Evolutionary conservation across 23 red algal species (phyloP).

Genomic region (Cyanidium caldarium): DNA sequence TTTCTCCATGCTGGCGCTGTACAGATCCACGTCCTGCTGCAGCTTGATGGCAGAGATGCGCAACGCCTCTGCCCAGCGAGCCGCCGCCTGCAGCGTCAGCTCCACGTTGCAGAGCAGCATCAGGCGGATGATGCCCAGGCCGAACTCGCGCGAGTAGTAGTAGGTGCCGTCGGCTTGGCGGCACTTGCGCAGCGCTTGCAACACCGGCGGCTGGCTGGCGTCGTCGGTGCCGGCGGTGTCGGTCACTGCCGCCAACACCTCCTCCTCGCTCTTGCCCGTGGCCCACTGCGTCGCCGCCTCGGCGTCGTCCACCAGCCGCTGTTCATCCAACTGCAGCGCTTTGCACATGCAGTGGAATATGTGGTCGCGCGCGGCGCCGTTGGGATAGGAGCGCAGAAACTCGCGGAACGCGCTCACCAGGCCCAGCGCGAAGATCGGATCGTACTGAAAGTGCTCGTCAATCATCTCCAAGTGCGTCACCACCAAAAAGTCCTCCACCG

Average conservation of each 20-base stretch:
- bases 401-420: constrained; percentile 1
- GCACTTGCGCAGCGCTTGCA: neutral
- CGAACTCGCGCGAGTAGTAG: constrained; percentile 13
- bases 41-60: neutral
- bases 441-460: neutral
- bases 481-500: constrained; percentile 10
- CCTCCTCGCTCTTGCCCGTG: neutral
- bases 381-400: constrained; percentile 16
- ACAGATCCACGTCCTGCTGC: constrained; percentile 11
- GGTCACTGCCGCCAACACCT: neutral
- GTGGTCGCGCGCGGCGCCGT: neutral
- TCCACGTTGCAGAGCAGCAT: neutral
- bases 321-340: neutral
- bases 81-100: neutral
- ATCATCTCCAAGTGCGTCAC: constrained; percentile 3
- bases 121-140: constrained; percentile 6
- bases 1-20: constrained; percentile 7
- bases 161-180: neutral
- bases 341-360: constrained; percentile 10
- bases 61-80: constrained; percentile 1
- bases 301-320: neutral
- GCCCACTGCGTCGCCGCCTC: neutral
- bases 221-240: neutral
- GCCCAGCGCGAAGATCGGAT: constrained; percentile 9
- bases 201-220: neutral